phyloP scores from a whole-genome alignment of 805 yeast species.

The Candida hungchunana region DNA sequence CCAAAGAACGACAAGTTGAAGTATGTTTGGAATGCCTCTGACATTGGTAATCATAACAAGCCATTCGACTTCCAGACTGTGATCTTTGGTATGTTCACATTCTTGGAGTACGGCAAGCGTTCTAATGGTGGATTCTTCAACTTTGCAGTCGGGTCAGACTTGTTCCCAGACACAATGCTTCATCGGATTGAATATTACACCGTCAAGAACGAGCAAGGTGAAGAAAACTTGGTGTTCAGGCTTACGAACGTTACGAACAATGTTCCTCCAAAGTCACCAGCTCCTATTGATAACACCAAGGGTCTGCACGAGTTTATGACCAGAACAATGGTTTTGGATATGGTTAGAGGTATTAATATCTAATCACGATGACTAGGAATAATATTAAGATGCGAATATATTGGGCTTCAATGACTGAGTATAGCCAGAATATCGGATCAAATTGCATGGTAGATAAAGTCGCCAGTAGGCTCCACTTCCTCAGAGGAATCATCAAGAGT shows the following conservation, averaged over 20 bases:
- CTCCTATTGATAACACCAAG: constrained; percentile 17
- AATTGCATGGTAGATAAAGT: too few species aligned
- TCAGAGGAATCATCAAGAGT: too few species aligned
- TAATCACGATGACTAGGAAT: too few species aligned
- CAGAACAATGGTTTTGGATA: constrained; percentile 24
- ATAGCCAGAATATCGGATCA: too few species aligned
- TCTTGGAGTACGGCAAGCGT: constrained; percentile 16
- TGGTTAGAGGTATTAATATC: constrained; percentile 15
- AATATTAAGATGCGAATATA: too few species aligned
- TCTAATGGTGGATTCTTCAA: constrained; percentile 22
- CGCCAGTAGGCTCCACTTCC: too few species aligned
- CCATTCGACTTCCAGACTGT: constrained; percentile 16
- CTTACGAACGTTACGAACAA: constrained; percentile 15
- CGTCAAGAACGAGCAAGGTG: constrained; percentile 8
- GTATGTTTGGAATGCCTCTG: constrained; percentile 20
- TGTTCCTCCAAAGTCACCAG: constrained; percentile 8
- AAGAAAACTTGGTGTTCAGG: constrained; percentile 21
- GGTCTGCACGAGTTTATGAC: constrained; percentile 27
- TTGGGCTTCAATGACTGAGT: too few species aligned
- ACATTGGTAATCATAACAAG: constrained; percentile 9
- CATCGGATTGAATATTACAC: constrained; percentile 24
- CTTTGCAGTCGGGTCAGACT: constrained; percentile 19
- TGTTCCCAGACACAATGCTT: constrained; percentile 9
- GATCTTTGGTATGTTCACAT: constrained; percentile 22
- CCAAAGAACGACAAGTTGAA: constrained; percentile 14